Base-by-base conservation (phyloP, 176 grass and related monocot genomes). In the Metroxylon sagu region DNA sequence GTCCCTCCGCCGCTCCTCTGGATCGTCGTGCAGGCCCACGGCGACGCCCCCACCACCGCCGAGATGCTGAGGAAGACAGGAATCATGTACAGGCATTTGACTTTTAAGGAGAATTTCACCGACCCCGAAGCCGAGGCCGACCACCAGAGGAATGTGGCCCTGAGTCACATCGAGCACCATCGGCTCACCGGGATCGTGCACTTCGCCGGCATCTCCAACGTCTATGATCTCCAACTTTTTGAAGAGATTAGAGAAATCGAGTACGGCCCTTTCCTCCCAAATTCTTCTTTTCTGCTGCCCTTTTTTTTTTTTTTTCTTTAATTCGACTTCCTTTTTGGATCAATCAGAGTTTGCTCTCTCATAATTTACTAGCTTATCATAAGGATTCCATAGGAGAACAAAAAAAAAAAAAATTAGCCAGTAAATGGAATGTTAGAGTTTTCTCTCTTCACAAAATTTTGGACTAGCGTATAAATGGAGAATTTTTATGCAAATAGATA, bases 71-170 rank as follows among this genome's bases (percentile, higher is more conserved):
- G 94, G 23, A 74, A 74, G 49, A 93, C 85, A 0, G 88, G 94
- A n/a, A 75, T 99, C 53, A 81, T 99, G 94, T 99, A 99, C 76
- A 56, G 94, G 8, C 94, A 99, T 74, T 53, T 99, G 66, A 80
- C 85, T 0, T 99, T 99, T 76, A 70, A 71, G 67, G 94, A 88
- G 67, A 99, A 99, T 72, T 85, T 99, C 74, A 93, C 94, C 69
- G 35, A 43, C 35, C 8, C 35, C 35, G 8, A 43, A 43, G 35
- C 35, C 4, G 88, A 86, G 82, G 85, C 59, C 14, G 83, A 99
- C 59, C 88, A 86, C 63, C 94, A 99, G 94, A 57, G 85, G 49
- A 93, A 93, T 66, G 82, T 89, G 23, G 94, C 88, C 16, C 88
- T 99, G 15, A 86, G 64, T 2, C 88, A 93, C 70, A 79, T 99